Base-by-base conservation (phyloP, 2,329 filamentous ascomycete genomes). In the Knoxdaviesia capensis region DNA sequence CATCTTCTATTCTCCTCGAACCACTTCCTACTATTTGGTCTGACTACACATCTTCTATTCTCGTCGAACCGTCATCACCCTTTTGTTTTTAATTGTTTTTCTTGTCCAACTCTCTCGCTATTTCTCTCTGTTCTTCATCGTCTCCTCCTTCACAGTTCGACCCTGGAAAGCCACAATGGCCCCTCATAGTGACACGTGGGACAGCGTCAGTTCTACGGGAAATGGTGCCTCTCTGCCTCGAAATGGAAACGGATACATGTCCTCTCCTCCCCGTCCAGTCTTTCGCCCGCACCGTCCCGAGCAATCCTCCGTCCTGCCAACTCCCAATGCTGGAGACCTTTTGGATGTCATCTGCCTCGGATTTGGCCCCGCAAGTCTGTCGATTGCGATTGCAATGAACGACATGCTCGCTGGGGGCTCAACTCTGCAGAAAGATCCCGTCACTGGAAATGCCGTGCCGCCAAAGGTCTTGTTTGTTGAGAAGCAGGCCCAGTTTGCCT, bases 301-400 rank as follows among this genome's bases (percentile, higher is more conserved):
- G 33, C 36, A 52, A 44, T 68, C 67, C 7, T 59, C 63, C 45
- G 45, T 47, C 41, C 60, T 80, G 10, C 63, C 58, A 41, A 60
- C 69, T n/a, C 65, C 69, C 3, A 59, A 66, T 30, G 57, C 68
- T 42, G 69, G 78, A 48, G 72, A 81, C 40, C 62, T 85, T 32
- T 79, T 87, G 56, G 88, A 96, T 57, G 66, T 96, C 42, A 65
- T 96, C 50, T 94, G 86, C 58, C 75, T 94, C 43, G 88, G 88
- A 29, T 96, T 96, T 55, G 88, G 88, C 6, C 88, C 88, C 20
- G 88, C 88, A 31, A 90, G 85, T 46, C 68, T 96, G 34, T 80
- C 87, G 11, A 80, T 96, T 47, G 88, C 84, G 9, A 80, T 94
- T 44, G 87, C 90, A 29, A 69, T 94, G 36, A 78, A 93, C 57